Evolutionary conservation across 208 protist genomes (phyloP).

Genomic region (Crithidia brevicula): DNA sequence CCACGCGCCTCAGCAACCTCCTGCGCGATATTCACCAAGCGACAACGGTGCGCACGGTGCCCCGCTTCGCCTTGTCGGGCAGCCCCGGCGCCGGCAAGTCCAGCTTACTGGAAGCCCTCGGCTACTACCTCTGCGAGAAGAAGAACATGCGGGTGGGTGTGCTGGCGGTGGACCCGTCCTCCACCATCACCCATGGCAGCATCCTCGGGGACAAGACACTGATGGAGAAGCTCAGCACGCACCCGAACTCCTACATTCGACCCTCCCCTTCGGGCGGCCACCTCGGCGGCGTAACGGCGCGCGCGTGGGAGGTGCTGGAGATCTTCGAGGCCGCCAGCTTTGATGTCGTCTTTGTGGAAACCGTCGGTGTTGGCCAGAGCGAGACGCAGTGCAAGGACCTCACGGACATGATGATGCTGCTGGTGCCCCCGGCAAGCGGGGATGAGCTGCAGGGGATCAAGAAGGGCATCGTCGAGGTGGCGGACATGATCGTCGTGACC

Average conservation of each 20-base stretch:
- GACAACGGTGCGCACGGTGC: conserved; percentile 32
- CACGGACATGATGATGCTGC: conserved; percentile 92
- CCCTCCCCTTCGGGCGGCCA: conserved; percentile 90
- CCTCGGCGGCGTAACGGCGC: conserved; percentile 91
- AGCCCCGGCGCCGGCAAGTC: conserved; percentile 96
- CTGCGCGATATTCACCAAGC: conserved; percentile 43
- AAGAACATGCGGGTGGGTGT: conserved; percentile 70
- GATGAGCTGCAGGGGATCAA: conserved; percentile 96
- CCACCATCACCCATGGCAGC: conserved; percentile 83
- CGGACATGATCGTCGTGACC: conserved; percentile 94
- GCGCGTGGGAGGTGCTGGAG: conserved; percentile 90
- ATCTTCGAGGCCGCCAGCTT: conserved; percentile 94
- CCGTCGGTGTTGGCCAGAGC: conserved; percentile 95
- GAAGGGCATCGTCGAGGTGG: conserved; percentile 94
- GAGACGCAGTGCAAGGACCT: conserved; percentile 88
- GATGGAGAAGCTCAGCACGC: conserved; percentile 89
- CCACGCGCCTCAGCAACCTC: conserved; percentile 33
- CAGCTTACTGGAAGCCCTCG: conserved; percentile 92
- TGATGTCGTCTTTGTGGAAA: conserved; percentile 95
- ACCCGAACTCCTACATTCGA: conserved; percentile 90
- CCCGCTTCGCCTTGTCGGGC: conserved; percentile 93
- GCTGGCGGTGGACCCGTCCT: conserved; percentile 94
- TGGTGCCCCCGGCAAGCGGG: conserved; percentile 92
- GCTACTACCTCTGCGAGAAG: conserved; percentile 61
- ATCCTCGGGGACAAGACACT: conserved; percentile 97